Percentiles rank a stretch among this genome's conserved stretches.
Evolutionary conservation across 2,329 filamentous ascomycete species (phyloP).

Genomic region (Arthroderma uncinatum): DNA sequence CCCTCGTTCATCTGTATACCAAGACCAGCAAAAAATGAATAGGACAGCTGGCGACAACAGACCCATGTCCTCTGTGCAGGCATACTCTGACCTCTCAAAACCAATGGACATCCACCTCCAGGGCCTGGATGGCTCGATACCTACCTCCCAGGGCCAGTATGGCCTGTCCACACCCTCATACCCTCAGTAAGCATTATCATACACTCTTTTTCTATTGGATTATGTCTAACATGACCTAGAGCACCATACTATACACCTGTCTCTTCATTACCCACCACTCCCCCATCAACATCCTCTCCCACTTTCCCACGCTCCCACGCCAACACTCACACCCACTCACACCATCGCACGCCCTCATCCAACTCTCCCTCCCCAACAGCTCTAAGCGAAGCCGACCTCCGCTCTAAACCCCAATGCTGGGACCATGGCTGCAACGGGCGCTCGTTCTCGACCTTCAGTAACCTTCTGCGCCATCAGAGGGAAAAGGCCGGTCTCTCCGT

Average conservation of each 20-base stretch:
- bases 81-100: neutral
- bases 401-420: constrained; percentile 93
- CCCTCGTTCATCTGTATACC: neutral
- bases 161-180: neutral
- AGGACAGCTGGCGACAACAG: neutral
- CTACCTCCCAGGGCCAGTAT: neutral
- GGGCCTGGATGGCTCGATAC: neutral
- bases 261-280: constrained; percentile 1
- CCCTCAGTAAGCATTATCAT: neutral
- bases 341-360: constrained; percentile 16
- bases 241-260: constrained; percentile 2
- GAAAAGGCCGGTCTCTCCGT: constrained; percentile 87
- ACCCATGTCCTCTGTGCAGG: neutral
- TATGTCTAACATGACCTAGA: neutral
- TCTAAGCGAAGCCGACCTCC: constrained; percentile 60
- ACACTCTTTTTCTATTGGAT: neutral
- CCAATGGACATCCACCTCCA: neutral
- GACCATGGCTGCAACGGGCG: constrained; percentile 94
- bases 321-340: neutral
- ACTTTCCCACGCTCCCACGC: neutral
- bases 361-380: constrained; percentile 1
- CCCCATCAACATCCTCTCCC: neutral
- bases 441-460: constrained; percentile 94
- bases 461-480: constrained; percentile 79
- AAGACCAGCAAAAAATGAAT: neutral